A percentile compares a stretch with the other conserved stretches of the same genome.
Conservation (phyloP, 2,329 filamentous ascomycete species). For the Simplicillium aogashimaense region DNA sequence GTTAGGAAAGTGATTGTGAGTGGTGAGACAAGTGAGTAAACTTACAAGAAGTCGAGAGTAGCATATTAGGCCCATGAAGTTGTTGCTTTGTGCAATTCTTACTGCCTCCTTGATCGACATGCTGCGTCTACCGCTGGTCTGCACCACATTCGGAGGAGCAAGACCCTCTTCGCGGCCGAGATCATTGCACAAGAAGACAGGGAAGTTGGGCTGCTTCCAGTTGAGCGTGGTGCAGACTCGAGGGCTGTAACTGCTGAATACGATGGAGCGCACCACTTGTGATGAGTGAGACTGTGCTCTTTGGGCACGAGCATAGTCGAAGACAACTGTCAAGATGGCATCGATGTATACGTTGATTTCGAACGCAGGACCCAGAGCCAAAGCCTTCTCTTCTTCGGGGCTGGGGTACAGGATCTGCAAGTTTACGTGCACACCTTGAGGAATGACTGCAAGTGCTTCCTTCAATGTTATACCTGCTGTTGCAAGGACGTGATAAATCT, state of each 20-base stretch:
- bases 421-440: conserved; percentile 75
- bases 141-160: conserved; percentile 23
- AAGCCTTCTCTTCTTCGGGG: conserved; percentile 56
- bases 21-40: conserved; percentile 12
- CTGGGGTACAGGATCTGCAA: conserved; percentile 87
- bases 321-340: conserved; percentile 72
- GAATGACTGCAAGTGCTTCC: conserved; percentile 66
- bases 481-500: conserved; percentile 63
- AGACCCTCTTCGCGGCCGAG: conserved; percentile 54
- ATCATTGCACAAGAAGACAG: conserved; percentile 90
- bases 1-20: conserved; percentile 1
- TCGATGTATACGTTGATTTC: conserved; percentile 87
- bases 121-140: conserved; percentile 58
- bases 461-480: conserved; percentile 70
- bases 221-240: conserved; percentile 89
- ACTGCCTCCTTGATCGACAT: conserved; percentile 93
- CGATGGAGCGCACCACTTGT: conserved; percentile 72
- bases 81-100: conserved; percentile 86
- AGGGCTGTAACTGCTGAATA: conserved; percentile 89
- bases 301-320: conserved; percentile 73
- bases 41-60: conserved; percentile 75
- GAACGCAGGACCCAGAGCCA: conserved; percentile 62
- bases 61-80: conserved; percentile 95
- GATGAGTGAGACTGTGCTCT: conserved; percentile 46
- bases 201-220: conserved; percentile 99